These are phyloP conservation scores for Colletotrichum agaves DNA, from an alignment of 2,329 filamentous ascomycete genomes.

Conservation along the genomic window DNA sequence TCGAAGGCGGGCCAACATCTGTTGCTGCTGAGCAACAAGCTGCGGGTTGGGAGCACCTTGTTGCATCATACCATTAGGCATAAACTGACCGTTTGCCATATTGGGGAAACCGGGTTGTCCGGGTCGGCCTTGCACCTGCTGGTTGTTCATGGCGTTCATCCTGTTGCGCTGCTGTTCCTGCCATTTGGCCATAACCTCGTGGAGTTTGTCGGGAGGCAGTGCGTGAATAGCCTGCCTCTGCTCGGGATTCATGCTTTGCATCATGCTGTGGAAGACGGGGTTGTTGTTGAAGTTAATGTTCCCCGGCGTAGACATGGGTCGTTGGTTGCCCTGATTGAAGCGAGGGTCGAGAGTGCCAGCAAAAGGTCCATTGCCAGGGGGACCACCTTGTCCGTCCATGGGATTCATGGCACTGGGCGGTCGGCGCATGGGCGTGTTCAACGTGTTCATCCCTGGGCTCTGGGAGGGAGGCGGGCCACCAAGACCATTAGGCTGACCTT, in stretches of 20 bases:
- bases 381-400: conserved; percentile 54
- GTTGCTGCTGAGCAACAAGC: conserved; percentile 43
- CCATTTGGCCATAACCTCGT: conserved; percentile 63
- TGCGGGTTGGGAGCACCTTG: conserved; percentile 44
- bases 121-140: conserved; percentile 48
- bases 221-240: conserved; percentile 55
- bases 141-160: conserved; percentile 44
- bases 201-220: conserved; percentile 61
- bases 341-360: conserved; percentile 62
- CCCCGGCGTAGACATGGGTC: conserved; percentile 51
- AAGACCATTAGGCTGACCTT: conserved; percentile 65
- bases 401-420: conserved; percentile 57
- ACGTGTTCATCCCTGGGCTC: conserved; percentile 68
- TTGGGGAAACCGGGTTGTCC: conserved; percentile 44
- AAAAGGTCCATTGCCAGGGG: conserved; percentile 59
- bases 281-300: conserved; percentile 47
- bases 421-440: conserved; percentile 64
- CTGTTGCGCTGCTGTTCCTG: conserved; percentile 51
- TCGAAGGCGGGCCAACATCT: conserved; percentile 40
- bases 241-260: conserved; percentile 58
- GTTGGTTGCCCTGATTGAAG: conserved; percentile 64
- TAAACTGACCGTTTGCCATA: conserved; percentile 42
- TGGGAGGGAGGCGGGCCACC: conserved; percentile 63
- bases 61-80: conserved; percentile 46
- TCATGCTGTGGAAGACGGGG: conserved; percentile 53